These are phyloP conservation scores for Onygenales sp. DNA, from an alignment of 2,329 filamentous ascomycete species.

Conservation along the genomic window DNA sequence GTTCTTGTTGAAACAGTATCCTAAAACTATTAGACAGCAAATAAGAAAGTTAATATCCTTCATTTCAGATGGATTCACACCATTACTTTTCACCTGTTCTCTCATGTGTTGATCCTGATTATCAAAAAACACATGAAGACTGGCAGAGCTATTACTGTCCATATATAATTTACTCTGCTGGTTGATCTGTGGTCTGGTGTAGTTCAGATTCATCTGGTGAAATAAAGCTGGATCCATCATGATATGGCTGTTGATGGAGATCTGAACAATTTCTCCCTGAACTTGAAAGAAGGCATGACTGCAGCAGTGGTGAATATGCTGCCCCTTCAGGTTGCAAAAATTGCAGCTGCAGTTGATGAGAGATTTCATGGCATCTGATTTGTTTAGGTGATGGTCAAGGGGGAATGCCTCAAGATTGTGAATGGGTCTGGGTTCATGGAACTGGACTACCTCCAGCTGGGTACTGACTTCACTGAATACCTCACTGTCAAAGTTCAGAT, in stretches of 20 bases:
- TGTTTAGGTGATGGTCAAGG: constrained; percentile 18
- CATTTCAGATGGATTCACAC: constrained; percentile 4
- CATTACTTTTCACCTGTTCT: constrained; percentile 8
- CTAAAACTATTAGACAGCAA: constrained; percentile 14
- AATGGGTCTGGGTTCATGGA: constrained; percentile 20
- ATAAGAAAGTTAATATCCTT: constrained; percentile 13
- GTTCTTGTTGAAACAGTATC: constrained; percentile 16
- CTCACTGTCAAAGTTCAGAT: constrained; percentile 22
- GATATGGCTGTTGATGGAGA: constrained; percentile 16
- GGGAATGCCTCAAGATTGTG: constrained; percentile 22
- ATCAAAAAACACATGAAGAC: constrained; percentile 8
- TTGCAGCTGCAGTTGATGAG: constrained; percentile 19
- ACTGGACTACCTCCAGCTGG: constrained; percentile 17
- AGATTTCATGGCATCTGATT: constrained; percentile 14
- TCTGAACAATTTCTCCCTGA: constrained; percentile 14
- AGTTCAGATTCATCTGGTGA: constrained; percentile 17
- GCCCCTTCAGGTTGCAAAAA: constrained; percentile 19
- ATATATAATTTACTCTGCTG: constrained; percentile 4
- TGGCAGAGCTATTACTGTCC: not conserved
- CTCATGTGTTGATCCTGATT: constrained; percentile 6
- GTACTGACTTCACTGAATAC: constrained; percentile 16
- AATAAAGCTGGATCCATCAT: constrained; percentile 16
- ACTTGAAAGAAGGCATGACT: constrained; percentile 24
- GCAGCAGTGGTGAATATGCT: constrained; percentile 20
- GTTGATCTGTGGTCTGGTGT: constrained; percentile 12